These are phyloP conservation scores for Malus hybrid DNA, from an alignment of 331 rosid genomes.

Conservation along the genomic window DNA sequence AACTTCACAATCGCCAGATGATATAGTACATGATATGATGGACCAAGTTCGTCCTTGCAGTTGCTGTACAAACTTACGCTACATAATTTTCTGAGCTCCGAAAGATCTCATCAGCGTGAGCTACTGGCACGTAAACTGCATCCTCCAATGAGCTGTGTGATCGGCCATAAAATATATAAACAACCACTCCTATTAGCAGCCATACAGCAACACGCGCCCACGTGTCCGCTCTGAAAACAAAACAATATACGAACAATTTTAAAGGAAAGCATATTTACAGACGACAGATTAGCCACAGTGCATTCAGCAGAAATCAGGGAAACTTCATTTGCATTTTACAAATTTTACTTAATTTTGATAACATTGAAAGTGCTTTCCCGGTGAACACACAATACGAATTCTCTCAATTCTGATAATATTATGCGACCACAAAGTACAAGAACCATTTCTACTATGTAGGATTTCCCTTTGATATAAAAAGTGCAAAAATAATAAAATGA, in stretches of 20 bases:
- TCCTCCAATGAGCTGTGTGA: too few species aligned
- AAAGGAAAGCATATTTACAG: not conserved
- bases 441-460: too few species aligned
- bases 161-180: conserved; percentile 39
- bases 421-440: too few species aligned
- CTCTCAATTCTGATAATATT: not conserved
- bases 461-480: too few species aligned
- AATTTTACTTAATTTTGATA: too few species aligned
- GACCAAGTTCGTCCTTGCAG: not conserved
- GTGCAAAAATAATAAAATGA: not conserved
- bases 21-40: not conserved
- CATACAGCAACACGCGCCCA: conserved; percentile 84
- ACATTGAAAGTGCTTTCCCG: not conserved
- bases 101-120: too few species aligned
- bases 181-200: conserved; percentile 51
- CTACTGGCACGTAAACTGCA: too few species aligned
- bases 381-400: not conserved
- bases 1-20: not conserved
- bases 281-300: not conserved
- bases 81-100: conserved; percentile 25
- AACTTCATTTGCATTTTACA: too few species aligned
- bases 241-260: not conserved
- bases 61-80: conserved; percentile 13
- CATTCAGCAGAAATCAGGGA: too few species aligned
- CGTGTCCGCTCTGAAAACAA: conserved; percentile 44